Conservation (phyloP, 2,329 filamentous ascomycete species). For the Botrytis paeoniae region DNA sequence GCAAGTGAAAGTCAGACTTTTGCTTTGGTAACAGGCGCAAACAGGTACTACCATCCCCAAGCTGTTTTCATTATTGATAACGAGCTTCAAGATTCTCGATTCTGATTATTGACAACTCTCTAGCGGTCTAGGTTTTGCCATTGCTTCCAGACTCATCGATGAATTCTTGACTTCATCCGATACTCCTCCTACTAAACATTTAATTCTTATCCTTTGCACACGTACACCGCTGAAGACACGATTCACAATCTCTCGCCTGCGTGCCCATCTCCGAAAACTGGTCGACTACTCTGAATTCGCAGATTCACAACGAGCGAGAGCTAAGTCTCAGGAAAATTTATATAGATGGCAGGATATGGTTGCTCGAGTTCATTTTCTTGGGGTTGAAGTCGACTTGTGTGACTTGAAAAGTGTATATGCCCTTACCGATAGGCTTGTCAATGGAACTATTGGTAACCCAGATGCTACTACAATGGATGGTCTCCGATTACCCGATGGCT, state of each 20-base stretch:
- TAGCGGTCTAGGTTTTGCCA: conserved; percentile 84
- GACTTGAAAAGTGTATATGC: conserved; percentile 49
- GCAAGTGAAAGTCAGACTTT: conserved; percentile 48
- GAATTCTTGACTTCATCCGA: conserved; percentile 74
- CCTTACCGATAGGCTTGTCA: conserved; percentile 34
- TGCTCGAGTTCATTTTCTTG: conserved; percentile 55
- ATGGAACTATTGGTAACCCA: conserved; percentile 37
- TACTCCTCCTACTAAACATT: conserved; percentile 62
- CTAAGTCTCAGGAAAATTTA: conserved; percentile 55
- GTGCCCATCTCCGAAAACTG: conserved; percentile 55
- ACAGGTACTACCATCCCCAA: conserved; percentile 60
- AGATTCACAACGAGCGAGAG: conserved; percentile 42
- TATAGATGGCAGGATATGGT: conserved; percentile 46
- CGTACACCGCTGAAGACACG: conserved; percentile 70
- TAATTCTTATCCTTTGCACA: conserved; percentile 81
- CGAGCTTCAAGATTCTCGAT: neutral
- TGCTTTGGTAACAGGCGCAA: conserved; percentile 79
- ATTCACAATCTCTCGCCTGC: conserved; percentile 65
- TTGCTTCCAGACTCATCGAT: conserved; percentile 81
- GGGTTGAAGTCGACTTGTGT: conserved; percentile 59
- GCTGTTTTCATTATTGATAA: neutral
- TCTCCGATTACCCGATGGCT: conserved; percentile 35
- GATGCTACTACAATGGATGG: conserved; percentile 37
- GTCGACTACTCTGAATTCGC: conserved; percentile 49
- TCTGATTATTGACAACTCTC: conserved; percentile 34